Conservation (phyloP, 371 early-diverging fungal genomes). For the Mortierella sp. region DNA sequence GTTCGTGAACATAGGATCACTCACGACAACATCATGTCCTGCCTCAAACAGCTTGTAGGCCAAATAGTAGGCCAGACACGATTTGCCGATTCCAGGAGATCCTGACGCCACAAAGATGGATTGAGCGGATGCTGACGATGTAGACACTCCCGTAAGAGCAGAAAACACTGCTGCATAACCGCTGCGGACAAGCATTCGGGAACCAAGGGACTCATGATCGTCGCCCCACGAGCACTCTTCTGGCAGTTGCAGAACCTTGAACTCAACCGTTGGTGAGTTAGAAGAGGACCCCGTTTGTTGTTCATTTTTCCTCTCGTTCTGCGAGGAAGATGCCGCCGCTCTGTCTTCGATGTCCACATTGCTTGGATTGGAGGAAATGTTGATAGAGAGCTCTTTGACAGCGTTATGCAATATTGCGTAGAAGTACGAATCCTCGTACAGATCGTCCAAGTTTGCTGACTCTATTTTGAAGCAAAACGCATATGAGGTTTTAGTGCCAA, state of each 20-base stretch:
- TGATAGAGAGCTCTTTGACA: constrained; percentile 20
- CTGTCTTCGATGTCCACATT: background rate
- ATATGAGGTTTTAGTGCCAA: background rate
- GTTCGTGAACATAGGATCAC: constrained; percentile 53
- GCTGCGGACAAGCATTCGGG: constrained; percentile 27
- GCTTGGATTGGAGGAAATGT: background rate
- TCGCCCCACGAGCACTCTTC: constrained; percentile 45
- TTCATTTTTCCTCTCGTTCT: background rate
- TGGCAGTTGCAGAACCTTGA: constrained; percentile 25
- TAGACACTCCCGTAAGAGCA: constrained; percentile 9
- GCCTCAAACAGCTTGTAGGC: constrained; percentile 34
- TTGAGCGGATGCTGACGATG: background rate
- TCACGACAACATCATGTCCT: constrained; percentile 40
- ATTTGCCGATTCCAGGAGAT: constrained; percentile 32
- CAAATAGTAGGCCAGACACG: constrained; percentile 40
- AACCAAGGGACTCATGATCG: constrained; percentile 37
- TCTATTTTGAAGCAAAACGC: constrained; percentile 4
- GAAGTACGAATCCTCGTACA: constrained; percentile 49
- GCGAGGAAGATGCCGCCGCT: background rate
- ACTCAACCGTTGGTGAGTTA: constrained; percentile 4
- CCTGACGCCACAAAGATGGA: constrained; percentile 39
- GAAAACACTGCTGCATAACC: constrained; percentile 29
- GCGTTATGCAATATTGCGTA: constrained; percentile 39
- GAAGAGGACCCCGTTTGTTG: background rate
- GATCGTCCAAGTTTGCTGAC: constrained; percentile 43